Evolutionary conservation across 352 stramenopile species (phyloP).

Genomic region (Globisporangium cystogenes): DNA sequence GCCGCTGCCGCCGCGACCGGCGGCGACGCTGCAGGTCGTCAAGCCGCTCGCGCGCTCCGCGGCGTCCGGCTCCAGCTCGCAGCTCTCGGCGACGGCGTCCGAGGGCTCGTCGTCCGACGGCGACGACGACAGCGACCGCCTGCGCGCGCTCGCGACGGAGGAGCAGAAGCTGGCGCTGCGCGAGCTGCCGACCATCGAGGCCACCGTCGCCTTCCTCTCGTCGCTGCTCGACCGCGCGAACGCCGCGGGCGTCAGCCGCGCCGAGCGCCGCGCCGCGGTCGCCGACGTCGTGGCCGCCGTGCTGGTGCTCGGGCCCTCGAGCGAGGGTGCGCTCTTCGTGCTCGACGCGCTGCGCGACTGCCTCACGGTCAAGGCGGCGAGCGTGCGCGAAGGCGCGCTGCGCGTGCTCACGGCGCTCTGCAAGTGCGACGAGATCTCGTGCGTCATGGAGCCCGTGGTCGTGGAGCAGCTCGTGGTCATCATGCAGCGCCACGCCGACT

Average conservation of each 20-base stretch:
- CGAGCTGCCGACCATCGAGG: slow-evolving; percentile 8
- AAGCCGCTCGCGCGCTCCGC: slow-evolving; percentile 8
- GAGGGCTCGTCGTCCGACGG: slow-evolving; percentile 27
- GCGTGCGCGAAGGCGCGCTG: slow-evolving; percentile 46
- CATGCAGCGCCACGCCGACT: slow-evolving; percentile 62
- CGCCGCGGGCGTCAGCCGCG: slow-evolving; percentile 21
- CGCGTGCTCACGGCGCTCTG: slow-evolving; percentile 33
- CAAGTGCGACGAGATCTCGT: slow-evolving; percentile 35
- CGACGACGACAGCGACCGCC: slow-evolving; percentile 21
- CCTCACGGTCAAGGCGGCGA: slow-evolving; percentile 37
- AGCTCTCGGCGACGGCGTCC: slow-evolving; percentile 18
- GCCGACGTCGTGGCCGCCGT: slow-evolving; percentile 44
- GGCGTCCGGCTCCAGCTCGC: neutral
- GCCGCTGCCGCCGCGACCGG: slow-evolving; percentile 3
- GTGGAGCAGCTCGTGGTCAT: slow-evolving; percentile 43
- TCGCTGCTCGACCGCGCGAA: slow-evolving; percentile 37
- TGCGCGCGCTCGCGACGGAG: slow-evolving; percentile 28
- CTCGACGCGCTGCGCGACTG: slow-evolving; percentile 37
- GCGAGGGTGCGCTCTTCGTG: slow-evolving; percentile 29
- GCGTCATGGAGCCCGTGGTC: slow-evolving; percentile 49
- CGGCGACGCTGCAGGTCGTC: slow-evolving; percentile 19
- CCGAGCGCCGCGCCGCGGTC: slow-evolving; percentile 37
- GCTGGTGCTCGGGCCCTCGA: slow-evolving; percentile 32
- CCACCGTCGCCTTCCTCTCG: slow-evolving; percentile 29
- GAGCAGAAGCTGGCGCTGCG: slow-evolving; percentile 36